A percentile compares a stretch with the other conserved stretches of the same genome.
These are phyloP conservation scores for Kockiozyma suomiensis DNA, from an alignment of 805 yeast genomes.

Conservation along the genomic window DNA sequence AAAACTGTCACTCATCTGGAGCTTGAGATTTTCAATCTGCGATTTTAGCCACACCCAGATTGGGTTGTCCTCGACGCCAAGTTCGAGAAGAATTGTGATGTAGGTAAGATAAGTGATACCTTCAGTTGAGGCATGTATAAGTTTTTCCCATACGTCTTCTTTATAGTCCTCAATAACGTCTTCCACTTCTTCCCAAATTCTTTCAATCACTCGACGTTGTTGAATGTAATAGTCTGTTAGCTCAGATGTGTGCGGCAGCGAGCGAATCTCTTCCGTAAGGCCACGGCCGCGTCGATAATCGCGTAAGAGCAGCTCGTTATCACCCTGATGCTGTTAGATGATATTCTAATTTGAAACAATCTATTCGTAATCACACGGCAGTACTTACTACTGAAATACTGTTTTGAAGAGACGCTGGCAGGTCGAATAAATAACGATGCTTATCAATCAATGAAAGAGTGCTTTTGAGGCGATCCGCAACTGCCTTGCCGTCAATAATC, in stretches of 20 bases:
- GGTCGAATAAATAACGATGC: conserved; percentile 57
- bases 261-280: conserved; percentile 36
- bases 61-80: conserved; percentile 68
- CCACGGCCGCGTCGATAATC: conserved; percentile 59
- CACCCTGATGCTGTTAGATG: conserved; percentile 36
- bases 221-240: conserved; percentile 36
- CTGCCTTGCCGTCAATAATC: conserved; percentile 53
- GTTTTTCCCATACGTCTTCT: conserved; percentile 54
- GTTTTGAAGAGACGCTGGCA: conserved; percentile 54
- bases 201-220: conserved; percentile 48
- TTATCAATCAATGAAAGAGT: conserved; percentile 57
- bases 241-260: conserved; percentile 32
- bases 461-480: conserved; percentile 52
- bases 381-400: conserved; percentile 47
- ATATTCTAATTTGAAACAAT: too few relatives aligned
- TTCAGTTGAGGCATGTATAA: conserved; percentile 43
- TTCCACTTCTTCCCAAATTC: conserved; percentile 62
- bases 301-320: conserved; percentile 59
- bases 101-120: conserved; percentile 32
- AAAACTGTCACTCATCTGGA: conserved; percentile 48
- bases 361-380: background rate
- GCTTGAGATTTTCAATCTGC: conserved; percentile 49
- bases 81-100: conserved; percentile 55
- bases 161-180: conserved; percentile 58
- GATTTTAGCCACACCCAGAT: conserved; percentile 62